These are phyloP conservation scores for Tetradesmus lagerheimii DNA, from an alignment of 139 green algal genomes.

Conservation along the genomic window DNA sequence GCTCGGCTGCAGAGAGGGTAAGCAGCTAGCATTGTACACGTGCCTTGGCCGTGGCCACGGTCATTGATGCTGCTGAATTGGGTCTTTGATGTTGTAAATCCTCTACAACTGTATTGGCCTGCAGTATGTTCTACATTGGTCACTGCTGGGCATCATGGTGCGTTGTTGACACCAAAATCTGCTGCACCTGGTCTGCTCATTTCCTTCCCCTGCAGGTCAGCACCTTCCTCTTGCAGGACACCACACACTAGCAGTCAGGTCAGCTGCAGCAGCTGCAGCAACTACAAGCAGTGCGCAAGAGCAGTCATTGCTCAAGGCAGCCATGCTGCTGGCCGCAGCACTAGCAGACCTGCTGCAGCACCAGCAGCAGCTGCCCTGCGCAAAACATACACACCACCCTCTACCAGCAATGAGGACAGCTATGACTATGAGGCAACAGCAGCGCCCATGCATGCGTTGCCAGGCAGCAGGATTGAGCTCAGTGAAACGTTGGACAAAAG, in stretches of 20 bases:
- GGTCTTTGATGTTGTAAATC: no score
- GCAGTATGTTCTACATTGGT: no score
- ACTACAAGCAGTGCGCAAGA: not conserved
- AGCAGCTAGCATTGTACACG: not conserved
- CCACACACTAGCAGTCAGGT: not conserved
- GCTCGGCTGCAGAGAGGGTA: not conserved
- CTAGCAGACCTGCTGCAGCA: not conserved
- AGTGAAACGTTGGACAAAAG: not conserved
- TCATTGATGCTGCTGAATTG: no score
- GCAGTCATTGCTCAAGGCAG: not conserved
- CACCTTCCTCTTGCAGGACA: not conserved
- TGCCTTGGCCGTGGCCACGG: not conserved
- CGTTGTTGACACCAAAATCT: no score
- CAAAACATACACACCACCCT: not conserved
- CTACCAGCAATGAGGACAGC: not conserved
- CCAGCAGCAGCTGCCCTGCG: not conserved
- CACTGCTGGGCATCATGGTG: no score
- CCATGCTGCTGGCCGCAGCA: not conserved
- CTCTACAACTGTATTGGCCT: no score
- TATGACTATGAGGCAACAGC: not conserved
- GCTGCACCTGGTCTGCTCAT: no score
- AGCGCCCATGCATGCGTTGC: not conserved
- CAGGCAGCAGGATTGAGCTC: not conserved
- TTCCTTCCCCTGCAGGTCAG: not conserved
- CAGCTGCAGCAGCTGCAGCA: not conserved